Base-by-base conservation (phyloP, 2,329 filamentous ascomycete genomes). In the Colletotrichum siamense region DNA sequence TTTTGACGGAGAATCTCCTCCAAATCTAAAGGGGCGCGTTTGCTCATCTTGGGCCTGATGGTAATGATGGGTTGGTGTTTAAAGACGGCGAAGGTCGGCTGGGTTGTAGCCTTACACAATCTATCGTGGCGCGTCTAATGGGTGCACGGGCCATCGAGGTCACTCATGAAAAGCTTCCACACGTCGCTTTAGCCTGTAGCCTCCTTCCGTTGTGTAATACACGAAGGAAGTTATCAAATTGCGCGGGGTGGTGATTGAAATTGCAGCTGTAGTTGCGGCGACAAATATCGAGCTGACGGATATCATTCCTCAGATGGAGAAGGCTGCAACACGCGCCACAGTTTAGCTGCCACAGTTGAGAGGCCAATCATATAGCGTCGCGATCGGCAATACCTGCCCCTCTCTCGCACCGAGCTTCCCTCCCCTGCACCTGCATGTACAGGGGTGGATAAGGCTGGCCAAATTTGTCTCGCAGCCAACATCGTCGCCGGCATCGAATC, bases 1-100 rank as follows among this genome's bases (percentile, higher is more conserved):
- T 98, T 98, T 86, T 96, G 94, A 79, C 92, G 92, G 26, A 98
- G 86, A 6, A 98, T 90, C 80, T 98, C 95, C 84, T 98, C 96
- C 73, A 98, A 93, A 82, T 95, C 96, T 64, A 98, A 87, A 10
- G 94, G 94, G 8, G 82, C 81, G 77, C 57, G 59, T 15, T 68
- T 73, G 69, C 36, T 55, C 18, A 32, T 74, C 44, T 68, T 76
- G 2, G 16, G 69, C 18, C 34, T n/a, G n/a, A 18, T 64, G 44
- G 49, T 36, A 13, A 52, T 52, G 44, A 52, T 24, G n/a, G 12
- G 16, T 52, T 22, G 44, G n/a, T 52, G 44, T 52, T 52, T 22
- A 24, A 52, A 52, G 44, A 22, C n/a, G 44, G 44, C n/a, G 44
- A 22, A 22, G 10, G n/a, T 52, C n/a, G n/a, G n/a, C 44, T 26